Percentiles rank a stretch among this genome's conserved stretches.
Evolutionary conservation across 768 basidiomycete genomes (phyloP).

Genomic region (Arthromyces matolae): DNA sequence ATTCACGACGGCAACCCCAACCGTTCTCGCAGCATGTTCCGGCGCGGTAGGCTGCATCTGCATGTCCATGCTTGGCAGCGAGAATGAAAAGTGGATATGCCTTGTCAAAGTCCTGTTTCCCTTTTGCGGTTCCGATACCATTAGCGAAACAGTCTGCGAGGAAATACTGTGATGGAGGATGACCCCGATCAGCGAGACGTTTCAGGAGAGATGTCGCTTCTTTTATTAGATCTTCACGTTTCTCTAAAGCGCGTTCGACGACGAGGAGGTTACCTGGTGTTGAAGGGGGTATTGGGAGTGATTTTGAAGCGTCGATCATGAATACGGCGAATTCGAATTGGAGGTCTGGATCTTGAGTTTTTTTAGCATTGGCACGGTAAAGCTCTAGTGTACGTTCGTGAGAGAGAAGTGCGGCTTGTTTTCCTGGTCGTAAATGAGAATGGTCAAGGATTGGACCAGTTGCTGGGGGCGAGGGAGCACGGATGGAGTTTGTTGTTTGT

Average conservation of each 20-base stretch:
- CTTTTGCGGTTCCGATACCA: slow-evolving; percentile 90
- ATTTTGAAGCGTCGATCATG: slow-evolving; percentile 96
- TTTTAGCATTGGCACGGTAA: slow-evolving; percentile 97
- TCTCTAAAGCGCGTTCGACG: slow-evolving; percentile 76
- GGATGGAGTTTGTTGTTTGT: slow-evolving; percentile 50
- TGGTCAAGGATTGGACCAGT: slow-evolving; percentile 77
- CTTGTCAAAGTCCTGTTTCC: slow-evolving; percentile 92
- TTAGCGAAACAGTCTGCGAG: slow-evolving; percentile 98
- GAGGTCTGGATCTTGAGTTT: slow-evolving; percentile 95
- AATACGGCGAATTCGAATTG: slow-evolving; percentile 99
- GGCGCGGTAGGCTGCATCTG: slow-evolving; percentile 91
- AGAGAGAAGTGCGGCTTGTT: slow-evolving; percentile 87
- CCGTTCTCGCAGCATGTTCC: slow-evolving; percentile 99
- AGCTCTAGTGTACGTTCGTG: slow-evolving; percentile 96
- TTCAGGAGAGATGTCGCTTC: slow-evolving; percentile 89
- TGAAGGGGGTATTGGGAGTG: slow-evolving; percentile 69
- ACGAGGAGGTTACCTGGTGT: slow-evolving; percentile 74
- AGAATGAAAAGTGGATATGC: slow-evolving; percentile 95
- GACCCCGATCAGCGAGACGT: slow-evolving; percentile 89
- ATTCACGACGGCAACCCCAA: slow-evolving; percentile 95
- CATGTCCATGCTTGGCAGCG: slow-evolving; percentile 95
- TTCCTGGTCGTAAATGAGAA: slow-evolving; percentile 90
- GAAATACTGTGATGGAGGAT: slow-evolving; percentile 94
- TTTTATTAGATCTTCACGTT: slow-evolving; percentile 82
- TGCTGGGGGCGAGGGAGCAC: slow-evolving; percentile 65